phyloP scores from a whole-genome alignment of 2,329 filamentous ascomycete species.

The Aphanocladium album region DNA sequence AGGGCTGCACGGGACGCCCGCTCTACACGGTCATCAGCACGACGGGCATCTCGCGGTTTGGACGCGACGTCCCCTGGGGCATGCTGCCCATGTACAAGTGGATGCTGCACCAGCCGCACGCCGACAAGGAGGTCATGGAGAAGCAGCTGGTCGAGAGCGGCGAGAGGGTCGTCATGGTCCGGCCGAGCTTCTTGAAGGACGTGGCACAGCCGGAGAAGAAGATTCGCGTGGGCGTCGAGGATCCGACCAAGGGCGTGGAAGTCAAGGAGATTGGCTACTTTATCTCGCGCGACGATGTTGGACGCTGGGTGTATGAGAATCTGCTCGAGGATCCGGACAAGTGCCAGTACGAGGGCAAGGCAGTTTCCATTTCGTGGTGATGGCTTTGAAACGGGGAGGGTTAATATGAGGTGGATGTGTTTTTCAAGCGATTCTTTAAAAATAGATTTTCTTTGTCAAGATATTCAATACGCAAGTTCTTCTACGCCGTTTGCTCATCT shows the following conservation, averaged over 20 bases:
- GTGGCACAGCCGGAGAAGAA: conserved; percentile 19
- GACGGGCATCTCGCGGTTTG: conserved; percentile 35
- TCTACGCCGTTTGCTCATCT: neutral
- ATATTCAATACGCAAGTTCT: neutral
- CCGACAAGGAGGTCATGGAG: conserved; percentile 47
- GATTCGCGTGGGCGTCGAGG: conserved; percentile 29
- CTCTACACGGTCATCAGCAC: conserved; percentile 34
- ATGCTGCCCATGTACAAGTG: conserved; percentile 40
- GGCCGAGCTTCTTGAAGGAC: conserved; percentile 33
- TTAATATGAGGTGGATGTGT: neutral
- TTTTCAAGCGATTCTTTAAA: neutral
- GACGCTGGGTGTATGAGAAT: conserved; percentile 37
- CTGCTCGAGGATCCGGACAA: conserved; percentile 20
- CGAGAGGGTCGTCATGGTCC: conserved; percentile 33
- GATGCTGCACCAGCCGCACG: conserved; percentile 37
- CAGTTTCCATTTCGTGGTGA: conserved; percentile 26
- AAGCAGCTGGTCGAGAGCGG: conserved; percentile 20
- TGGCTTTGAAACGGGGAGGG: neutral
- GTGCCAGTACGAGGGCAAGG: conserved; percentile 24
- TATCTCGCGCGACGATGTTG: conserved; percentile 37
- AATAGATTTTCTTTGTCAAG: neutral
- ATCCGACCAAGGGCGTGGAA: conserved; percentile 27
- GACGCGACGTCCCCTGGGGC: conserved; percentile 38
- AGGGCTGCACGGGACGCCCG: conserved; percentile 24
- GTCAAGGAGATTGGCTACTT: conserved; percentile 35